These are phyloP conservation scores for Vinca minor DNA, from an alignment of 257 asterid species.

Conservation along the genomic window DNA sequence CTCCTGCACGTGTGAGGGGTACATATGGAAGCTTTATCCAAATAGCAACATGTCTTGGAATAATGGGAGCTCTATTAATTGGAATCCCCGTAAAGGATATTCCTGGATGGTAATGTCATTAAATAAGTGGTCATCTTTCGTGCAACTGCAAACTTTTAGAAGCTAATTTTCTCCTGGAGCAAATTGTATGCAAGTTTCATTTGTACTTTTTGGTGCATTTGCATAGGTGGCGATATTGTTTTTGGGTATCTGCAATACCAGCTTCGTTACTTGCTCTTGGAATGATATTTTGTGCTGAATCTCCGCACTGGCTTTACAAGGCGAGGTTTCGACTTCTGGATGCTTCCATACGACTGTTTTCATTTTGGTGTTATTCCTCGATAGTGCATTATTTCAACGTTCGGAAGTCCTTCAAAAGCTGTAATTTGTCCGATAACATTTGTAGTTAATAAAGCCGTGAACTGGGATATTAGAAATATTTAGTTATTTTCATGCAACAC, in stretches of 20 bases:
- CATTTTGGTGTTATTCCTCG: background rate
- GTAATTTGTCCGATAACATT: background rate
- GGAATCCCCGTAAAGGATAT: slow-evolving; percentile 73
- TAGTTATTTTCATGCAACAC: background rate
- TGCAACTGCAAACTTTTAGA: background rate
- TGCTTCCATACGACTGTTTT: background rate
- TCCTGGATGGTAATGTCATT: slow-evolving; percentile 62
- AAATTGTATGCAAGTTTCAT: slow-evolving; percentile 7
- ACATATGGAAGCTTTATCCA: slow-evolving; percentile 90
- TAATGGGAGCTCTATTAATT: slow-evolving; percentile 56
- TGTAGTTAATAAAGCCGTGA: background rate
- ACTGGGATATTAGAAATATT: background rate
- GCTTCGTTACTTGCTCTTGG: slow-evolving; percentile 60
- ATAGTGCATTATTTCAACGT: too few species aligned
- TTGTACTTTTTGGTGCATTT: slow-evolving; percentile 8
- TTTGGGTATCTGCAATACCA: slow-evolving; percentile 74
- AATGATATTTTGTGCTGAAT: slow-evolving; percentile 84
- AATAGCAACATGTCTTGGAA: slow-evolving; percentile 79
- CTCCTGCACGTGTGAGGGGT: slow-evolving; percentile 92
- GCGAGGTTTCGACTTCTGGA: slow-evolving; percentile 23
- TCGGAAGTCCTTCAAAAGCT: background rate
- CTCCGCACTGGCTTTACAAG: slow-evolving; percentile 95
- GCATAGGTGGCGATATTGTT: slow-evolving; percentile 90
- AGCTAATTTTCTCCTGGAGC: background rate
- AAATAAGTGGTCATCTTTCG: background rate